phyloP scores from a whole-genome alignment of 495 filamentous ascomycete species.

The Podospora didyma region DNA sequence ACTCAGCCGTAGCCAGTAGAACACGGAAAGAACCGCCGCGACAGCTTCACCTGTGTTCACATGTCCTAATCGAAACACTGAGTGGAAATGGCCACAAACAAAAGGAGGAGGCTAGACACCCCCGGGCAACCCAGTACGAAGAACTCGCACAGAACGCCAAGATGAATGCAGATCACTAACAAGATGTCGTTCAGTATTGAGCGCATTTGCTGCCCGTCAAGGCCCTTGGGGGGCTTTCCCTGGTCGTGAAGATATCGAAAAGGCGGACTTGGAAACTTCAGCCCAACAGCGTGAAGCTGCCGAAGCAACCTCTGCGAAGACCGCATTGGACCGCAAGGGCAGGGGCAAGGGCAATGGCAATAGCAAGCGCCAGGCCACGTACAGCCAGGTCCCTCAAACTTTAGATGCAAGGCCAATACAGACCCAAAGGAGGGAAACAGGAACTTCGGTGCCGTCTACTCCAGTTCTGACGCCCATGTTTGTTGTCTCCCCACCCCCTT shows the following conservation, averaged over 20 bases:
- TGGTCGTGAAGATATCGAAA: background rate
- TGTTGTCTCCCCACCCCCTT: background rate
- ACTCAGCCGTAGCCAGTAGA: too few relatives aligned
- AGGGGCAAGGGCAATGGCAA: background rate
- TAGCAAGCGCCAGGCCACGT: background rate
- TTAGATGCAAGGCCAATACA: background rate
- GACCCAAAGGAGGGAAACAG: background rate
- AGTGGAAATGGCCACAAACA: conserved; percentile 36
- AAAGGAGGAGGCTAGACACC: conserved; percentile 40
- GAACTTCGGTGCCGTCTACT: background rate
- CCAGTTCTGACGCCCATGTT: background rate
- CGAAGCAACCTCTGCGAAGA: background rate
- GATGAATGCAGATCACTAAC: background rate
- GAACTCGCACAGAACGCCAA: background rate
- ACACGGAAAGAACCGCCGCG: too few relatives aligned
- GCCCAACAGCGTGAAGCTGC: background rate
- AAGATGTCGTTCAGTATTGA: conserved; percentile 33
- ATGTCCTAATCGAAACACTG: background rate
- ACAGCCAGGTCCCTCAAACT: too few relatives aligned
- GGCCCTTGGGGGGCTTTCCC: conserved; percentile 24
- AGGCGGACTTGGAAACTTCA: background rate
- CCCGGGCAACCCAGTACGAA: conserved; percentile 17
- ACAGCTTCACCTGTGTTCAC: background rate
- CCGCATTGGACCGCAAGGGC: background rate
- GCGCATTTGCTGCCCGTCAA: conserved; percentile 49